Evolutionary conservation across 768 basidiomycete species (phyloP), one percentile per base, ranked within the genome.

Genomic region (Lactarius indigo): DNA sequence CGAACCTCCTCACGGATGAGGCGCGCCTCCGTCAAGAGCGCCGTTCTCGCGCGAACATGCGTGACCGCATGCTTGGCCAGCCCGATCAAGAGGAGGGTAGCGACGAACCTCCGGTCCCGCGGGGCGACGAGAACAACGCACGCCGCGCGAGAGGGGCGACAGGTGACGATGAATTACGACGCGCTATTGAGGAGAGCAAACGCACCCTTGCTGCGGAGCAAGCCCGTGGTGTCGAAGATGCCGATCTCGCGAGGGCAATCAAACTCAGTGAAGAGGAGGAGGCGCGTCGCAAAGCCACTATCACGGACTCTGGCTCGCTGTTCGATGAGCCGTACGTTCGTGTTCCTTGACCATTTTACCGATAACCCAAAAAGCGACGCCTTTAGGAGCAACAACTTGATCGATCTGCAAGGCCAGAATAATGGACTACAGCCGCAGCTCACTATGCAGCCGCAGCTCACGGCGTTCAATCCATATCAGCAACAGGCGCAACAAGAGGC

Each of bases 401-500:
- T 68, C 30, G 64, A 64, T 37, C 26, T 55, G 54, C 64, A 69
- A 59, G 57, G 62, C 54, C 65, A 70, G 44, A 55, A 58, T 59
- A 41, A 65, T 66, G 63, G 63, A 72, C 64, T 93, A 33, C 91
- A 92, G 73, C 89, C 91, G 2, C 94, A 94, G 71, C 88, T 83
- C 73, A 91, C 90, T 1, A 72, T 94, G 55, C 90, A 90, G 70
- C 91, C 91, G 0, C 94, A 96, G 72, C 92, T 91, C 75, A 94
- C 92, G 9, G 87, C 91, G 1, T 98, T 94, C 83, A 98, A 98
- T 76, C 92, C 92, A 0, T 94, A 93, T 69, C 91, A 93, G 73
- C 94, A 95, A 75, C 96, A 96, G 74, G 86, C 90, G 57, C 91
- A 96, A 72, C 94, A 96, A 72, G 94, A 96, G 76, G 89, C 89